Base-by-base conservation (phyloP, 805 yeast species). In the Wickerhamomyces canadensis region DNA sequence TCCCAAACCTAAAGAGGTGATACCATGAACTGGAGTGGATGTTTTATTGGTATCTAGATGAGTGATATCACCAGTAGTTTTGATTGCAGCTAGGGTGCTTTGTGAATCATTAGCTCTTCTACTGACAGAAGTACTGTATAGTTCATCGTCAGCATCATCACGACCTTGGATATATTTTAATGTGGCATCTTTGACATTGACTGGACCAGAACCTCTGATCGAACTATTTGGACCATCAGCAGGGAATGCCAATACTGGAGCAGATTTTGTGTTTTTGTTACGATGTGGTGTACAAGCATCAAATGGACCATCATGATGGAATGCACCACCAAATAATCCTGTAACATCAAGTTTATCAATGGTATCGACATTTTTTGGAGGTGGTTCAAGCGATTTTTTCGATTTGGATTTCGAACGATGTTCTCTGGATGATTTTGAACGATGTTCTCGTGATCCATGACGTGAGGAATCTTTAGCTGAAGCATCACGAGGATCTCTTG, bases 261-360 rank as follows among this genome's bases (percentile, higher is more conserved):
- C 95, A 32, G 77, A 79, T 54, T 68, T 72, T 15, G 70, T 67
- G 46, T 76, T 70, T 63, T 83, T 84, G 62, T 93, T 93, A 59
- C 98, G 79, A 60, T 86, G 96, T 7, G 98, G 98, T 3, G 94
- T 84, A 61, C 98, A 91, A 1, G 98, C 98, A 59, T 93, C 98
- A 58, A 93, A 93, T 13, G 98, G 98, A 11, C 98, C 98, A 64
- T 93, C 98, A 61, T 93, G 98, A 61, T 93, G 98, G 72, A 93
- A 93, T 3, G 94, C 86, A 14, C 87, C 86, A 19, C 96, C 97
- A 57, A 85, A 89, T 44, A 89, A 72, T 1, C 96, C 97, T 11
- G 97, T 89, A 33, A 91, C 98, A 60, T 93, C 98, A 53, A 93
- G 70, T 61, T 85, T 85, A 65, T 93, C 98, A 50, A 93, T 93